Conservation (phyloP, 495 filamentous ascomycete genomes). For the Xylaria flabelliformis region DNA sequence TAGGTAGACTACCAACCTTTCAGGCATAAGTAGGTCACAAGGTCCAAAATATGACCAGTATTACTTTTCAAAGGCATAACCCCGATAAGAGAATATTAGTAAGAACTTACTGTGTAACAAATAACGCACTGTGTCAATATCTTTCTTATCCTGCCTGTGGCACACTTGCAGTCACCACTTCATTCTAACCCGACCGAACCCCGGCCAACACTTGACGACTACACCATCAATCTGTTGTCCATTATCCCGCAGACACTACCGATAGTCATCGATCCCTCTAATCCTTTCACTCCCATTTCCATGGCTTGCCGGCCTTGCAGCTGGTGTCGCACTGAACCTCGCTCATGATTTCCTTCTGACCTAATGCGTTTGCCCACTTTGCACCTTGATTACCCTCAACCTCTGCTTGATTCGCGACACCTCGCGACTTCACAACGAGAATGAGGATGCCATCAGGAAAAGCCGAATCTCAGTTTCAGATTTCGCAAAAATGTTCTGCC, state of each 20-base stretch:
- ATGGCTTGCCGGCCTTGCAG: not conserved
- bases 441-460: not conserved
- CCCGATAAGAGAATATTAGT: not conserved
- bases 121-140: not conserved
- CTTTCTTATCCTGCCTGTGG: not conserved
- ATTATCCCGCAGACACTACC: not conserved
- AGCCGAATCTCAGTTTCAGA: not conserved
- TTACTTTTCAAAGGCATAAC: not conserved
- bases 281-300: not conserved
- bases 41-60: too few relatives aligned
- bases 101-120: not conserved
- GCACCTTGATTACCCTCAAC: slow-evolving; percentile 8
- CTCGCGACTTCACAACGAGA: slow-evolving; percentile 12
- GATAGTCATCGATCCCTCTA: not conserved
- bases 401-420: not conserved
- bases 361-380: not conserved
- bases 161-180: not conserved
- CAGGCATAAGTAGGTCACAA: not conserved
- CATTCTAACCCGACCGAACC: not conserved
- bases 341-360: not conserved
- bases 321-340: not conserved
- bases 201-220: slow-evolving; percentile 3
- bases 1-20: too few relatives aligned
- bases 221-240: slow-evolving; percentile 7
- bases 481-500: not conserved